Evolutionary conservation across 2,329 filamentous ascomycete species (phyloP).

Genomic region (Periconia digitata): DNA sequence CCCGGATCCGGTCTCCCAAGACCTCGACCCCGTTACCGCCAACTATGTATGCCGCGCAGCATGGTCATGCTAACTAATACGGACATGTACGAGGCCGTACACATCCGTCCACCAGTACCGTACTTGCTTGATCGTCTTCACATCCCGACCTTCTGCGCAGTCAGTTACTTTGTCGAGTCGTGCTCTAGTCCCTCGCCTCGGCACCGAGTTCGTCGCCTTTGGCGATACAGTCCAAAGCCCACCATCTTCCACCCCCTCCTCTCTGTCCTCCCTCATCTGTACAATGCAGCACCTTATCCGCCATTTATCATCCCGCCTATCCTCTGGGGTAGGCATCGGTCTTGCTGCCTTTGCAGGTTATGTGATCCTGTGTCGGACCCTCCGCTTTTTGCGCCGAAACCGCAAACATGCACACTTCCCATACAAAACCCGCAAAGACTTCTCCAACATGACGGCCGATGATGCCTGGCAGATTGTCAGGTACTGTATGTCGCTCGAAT

Average conservation of each 20-base stretch:
- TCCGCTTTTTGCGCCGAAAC: conserved; percentile 45
- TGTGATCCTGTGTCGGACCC: conserved; percentile 31
- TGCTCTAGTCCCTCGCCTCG: too few species aligned
- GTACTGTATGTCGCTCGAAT: conserved; percentile 54
- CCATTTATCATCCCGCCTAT: background rate
- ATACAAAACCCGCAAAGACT: conserved; percentile 49
- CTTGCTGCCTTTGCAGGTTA: conserved; percentile 27
- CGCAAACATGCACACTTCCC: conserved; percentile 46
- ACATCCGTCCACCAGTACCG: too few species aligned
- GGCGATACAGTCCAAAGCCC: too few species aligned
- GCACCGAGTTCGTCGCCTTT: too few species aligned
- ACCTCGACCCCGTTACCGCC: too few species aligned
- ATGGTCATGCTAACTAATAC: too few species aligned
- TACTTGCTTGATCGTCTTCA: too few species aligned
- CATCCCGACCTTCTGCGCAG: too few species aligned
- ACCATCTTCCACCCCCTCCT: background rate
- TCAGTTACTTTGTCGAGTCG: too few species aligned
- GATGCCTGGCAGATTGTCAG: conserved; percentile 56
- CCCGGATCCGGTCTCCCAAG: too few species aligned
- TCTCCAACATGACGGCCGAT: conserved; percentile 56
- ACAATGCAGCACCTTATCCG: background rate
- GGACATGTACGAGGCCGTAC: too few species aligned
- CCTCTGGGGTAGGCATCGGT: conserved; percentile 3
- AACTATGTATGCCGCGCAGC: too few species aligned
- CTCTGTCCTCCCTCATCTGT: background rate